These are phyloP conservation scores for Cyberlindnera americana DNA, from an alignment of 805 yeast genomes.

Conservation along the genomic window DNA sequence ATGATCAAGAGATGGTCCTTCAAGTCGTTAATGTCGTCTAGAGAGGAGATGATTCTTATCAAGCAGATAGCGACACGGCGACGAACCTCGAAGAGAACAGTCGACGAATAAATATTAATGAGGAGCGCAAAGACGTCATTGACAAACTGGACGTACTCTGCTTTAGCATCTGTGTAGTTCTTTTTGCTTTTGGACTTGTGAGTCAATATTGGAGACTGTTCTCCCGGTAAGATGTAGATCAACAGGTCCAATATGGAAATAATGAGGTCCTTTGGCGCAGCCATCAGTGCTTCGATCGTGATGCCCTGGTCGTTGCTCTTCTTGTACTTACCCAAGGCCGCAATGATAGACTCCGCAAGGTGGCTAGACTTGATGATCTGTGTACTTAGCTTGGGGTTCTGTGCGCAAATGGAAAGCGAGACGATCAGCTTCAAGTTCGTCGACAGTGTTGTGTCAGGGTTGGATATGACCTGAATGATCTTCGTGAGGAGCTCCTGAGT, in stretches of 20 bases:
- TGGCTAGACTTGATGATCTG: conserved; percentile 45
- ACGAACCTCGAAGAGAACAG: conserved; percentile 65
- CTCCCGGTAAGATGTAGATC: conserved; percentile 54
- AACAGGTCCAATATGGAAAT: conserved; percentile 52
- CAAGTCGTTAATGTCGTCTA: conserved; percentile 33
- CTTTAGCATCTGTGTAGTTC: conserved; percentile 25
- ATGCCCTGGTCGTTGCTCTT: conserved; percentile 33
- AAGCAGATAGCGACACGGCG: conserved; percentile 52
- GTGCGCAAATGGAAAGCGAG: conserved; percentile 43
- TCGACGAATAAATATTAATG: conserved; percentile 63
- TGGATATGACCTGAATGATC: conserved; percentile 28
- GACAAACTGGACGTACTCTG: conserved; percentile 35
- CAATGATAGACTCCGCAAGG: conserved; percentile 43
- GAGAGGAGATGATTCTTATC: conserved; percentile 45
- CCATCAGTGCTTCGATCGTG: conserved; percentile 69
- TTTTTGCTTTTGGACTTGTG: conserved; percentile 19
- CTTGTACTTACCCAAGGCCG: conserved; percentile 50
- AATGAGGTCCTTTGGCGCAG: conserved; percentile 65
- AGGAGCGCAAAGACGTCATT: conserved; percentile 48
- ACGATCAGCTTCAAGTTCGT: conserved; percentile 32
- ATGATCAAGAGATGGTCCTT: conserved; percentile 36
- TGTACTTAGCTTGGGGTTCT: conserved; percentile 38
- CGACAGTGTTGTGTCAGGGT: conserved; percentile 29
- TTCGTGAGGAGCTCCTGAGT: conserved; percentile 34
- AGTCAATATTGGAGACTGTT: conserved; percentile 27